Base-by-base conservation (phyloP, 1,284 basidiomycete species). In the Leccinum angustisporum region DNA sequence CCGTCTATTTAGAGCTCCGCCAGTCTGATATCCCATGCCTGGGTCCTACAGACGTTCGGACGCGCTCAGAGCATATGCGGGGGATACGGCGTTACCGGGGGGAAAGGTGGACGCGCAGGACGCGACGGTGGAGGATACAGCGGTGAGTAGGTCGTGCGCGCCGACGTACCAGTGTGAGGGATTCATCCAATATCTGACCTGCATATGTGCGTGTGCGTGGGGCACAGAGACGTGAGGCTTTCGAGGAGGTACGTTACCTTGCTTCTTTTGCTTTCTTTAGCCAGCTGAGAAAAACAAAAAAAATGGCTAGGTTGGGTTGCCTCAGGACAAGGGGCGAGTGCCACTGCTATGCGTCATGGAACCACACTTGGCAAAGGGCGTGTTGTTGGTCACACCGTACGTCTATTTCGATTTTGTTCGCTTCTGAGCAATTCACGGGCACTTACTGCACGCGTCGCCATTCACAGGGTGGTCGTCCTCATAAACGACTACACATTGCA, bases 21-120 rank as follows among this genome's bases (percentile, higher is more conserved):
- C 11, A 46, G 43, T 46, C 43, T 46, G 18, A 46, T 46, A 46
- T 46, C 5, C 10, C 10, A 21, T 46, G 10, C 43, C 38, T 8
- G 36, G 36, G 25, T 18, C 18, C 21, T 9, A 34, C 4, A 94
- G 92, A 63, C 86, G 93, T 1, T 86, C 92, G 1, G 80, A 87
- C 0, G 83, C 83, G 1, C 76, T 95, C 68, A 79, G 86, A 50
- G 83, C 87, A 4, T 95, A 90, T 67, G 90, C 92, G 1, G 90
- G 91, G 0, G 92, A 95, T 72, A 95, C 93, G 0, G 88, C 91
- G 2, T 75, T 95, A 4, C 92, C 92, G 0, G 93, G 93, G 4
- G 92, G 93, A 0, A 92, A 88, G 70, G 81, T 87, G 18, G 93
- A 95, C 31, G 78, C 79, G 2, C 79, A 78, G 21, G 93, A 95